Conservation (phyloP, 306 rosid species). For the Adenanthera pavonina region DNA sequence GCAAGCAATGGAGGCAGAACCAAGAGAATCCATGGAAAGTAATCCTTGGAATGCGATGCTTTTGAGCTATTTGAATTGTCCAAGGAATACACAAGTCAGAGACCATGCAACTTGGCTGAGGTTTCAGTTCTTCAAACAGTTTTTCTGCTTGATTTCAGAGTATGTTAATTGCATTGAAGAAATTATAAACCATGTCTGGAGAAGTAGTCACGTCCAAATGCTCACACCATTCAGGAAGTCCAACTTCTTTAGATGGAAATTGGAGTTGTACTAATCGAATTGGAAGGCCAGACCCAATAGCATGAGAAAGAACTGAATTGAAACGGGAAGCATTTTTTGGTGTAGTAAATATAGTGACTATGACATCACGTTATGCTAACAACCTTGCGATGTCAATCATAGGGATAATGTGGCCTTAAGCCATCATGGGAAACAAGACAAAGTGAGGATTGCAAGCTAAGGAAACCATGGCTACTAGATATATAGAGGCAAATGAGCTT, state of each 20-base stretch:
- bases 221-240: constrained; percentile 64
- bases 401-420: constrained; percentile 53
- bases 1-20: constrained; percentile 39
- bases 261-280: constrained; percentile 16
- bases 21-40: constrained; percentile 50
- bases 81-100: constrained; percentile 62
- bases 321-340: constrained; percentile 49
- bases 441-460: constrained; percentile 29
- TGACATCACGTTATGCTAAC: constrained; percentile 44
- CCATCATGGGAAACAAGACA: constrained; percentile 42
- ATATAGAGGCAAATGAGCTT: neutral
- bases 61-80: constrained; percentile 53
- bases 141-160: constrained; percentile 48
- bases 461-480: neutral
- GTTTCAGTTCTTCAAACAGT: constrained; percentile 42
- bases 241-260: constrained; percentile 47
- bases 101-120: constrained; percentile 62
- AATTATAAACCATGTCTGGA: neutral
- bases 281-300: constrained; percentile 38
- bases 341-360: constrained; percentile 52
- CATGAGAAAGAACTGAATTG: constrained; percentile 43
- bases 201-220: constrained; percentile 52
- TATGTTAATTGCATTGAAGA: constrained; percentile 37
- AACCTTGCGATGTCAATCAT: constrained; percentile 51
- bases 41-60: constrained; percentile 58